These are phyloP conservation scores for Thuidium tamariscinum DNA, from an alignment of 225 moss, liverwort and hornwort genomes.

Conservation along the genomic window DNA sequence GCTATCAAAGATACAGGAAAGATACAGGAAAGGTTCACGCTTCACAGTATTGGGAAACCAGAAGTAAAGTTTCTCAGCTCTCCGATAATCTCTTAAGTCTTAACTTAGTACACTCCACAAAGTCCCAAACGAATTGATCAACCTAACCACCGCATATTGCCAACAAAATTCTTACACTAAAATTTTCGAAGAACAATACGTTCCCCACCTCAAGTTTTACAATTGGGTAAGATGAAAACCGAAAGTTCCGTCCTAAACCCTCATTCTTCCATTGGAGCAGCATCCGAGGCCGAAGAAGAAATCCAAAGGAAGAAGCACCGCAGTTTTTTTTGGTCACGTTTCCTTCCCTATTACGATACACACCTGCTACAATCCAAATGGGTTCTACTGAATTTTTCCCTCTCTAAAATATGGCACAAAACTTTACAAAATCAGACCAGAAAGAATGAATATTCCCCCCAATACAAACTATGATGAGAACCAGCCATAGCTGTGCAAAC, in stretches of 20 bases:
- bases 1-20: too few relatives aligned
- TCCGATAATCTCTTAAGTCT: not conserved
- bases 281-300: not conserved
- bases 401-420: slow-evolving; percentile 27
- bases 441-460: not conserved
- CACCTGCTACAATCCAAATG: not conserved
- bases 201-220: not conserved
- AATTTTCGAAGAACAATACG: not conserved
- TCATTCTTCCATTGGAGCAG: not conserved
- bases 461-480: slow-evolving; percentile 11
- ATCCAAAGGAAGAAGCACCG: not conserved
- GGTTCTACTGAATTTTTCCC: not conserved
- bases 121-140: not conserved
- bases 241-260: not conserved
- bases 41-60: too few relatives aligned
- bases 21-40: too few relatives aligned
- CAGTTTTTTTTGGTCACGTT: not conserved
- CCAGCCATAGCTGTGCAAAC: slow-evolving; percentile 48
- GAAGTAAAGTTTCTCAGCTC: not conserved
- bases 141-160: not conserved
- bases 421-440: not conserved
- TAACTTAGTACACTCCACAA: too few relatives aligned
- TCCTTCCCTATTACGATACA: not conserved
- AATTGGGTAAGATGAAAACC: not conserved
- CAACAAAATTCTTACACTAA: not conserved